Base-by-base conservation (phyloP, 2,329 filamentous ascomycete genomes). In the Fusarium sp. region DNA sequence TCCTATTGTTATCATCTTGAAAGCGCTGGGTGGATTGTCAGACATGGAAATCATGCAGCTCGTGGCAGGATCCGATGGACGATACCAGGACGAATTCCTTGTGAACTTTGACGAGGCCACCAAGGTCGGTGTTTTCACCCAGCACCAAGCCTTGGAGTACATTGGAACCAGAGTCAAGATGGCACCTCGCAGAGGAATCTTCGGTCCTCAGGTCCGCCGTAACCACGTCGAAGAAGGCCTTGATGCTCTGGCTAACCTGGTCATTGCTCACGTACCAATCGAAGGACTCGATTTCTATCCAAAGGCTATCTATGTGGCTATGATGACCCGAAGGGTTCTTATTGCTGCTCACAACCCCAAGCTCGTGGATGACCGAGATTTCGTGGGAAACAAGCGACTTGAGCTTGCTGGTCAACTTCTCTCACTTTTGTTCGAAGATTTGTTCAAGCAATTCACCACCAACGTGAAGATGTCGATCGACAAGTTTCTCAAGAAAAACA, bases 361-460 rank as follows among this genome's bases (percentile, higher is more conserved):
- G 60, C 84, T 98, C 56, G 94, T 99, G 3, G 96, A 99, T 74
- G 96, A 99, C 79, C 89, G 96, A 77, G 97, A 99, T 81, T 99
- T 98, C 76, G 94, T 99, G 30, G 96, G 96, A 71, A 99, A 99
- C 83, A 99, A 99, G 82, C 90, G 96, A 65, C 85, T 99, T 45
- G 96, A 99, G 80, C 81, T 99, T 81, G 97, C 97, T 57, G 96
- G 96, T 1, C 96, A 98, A 81, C 90, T 99, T 78, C 83, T 99
- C 66, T 94, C 96, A 5, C 86, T 99, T 2, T 86, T 99, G 0
- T 99, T 99, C 73, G 97, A 99, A 80, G 97, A 99, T 84, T 82
- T 98, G 65, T 99, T 99, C 88, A 99, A 99, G 83, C 92, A 93
- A 65, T 98, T 98, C 80, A 92, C 93, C 75, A 88, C 88, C 61